Evolutionary conservation across 495 filamentous ascomycete genomes (phyloP).

Genomic region (Alectoria sarmentosa): DNA sequence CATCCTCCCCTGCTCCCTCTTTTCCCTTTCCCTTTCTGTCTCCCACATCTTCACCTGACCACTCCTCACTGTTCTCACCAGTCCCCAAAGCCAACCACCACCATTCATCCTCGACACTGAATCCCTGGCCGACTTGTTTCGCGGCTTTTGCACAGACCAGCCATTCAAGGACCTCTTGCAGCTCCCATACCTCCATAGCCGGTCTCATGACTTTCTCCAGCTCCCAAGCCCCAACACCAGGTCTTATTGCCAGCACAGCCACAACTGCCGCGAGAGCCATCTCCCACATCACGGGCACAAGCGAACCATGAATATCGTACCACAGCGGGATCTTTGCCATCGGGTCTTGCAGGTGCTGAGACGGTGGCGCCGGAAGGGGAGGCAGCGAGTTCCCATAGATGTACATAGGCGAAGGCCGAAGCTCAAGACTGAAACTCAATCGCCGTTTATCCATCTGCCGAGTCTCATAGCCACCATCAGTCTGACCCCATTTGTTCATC

Average conservation of each 20-base stretch:
- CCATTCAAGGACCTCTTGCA: slow-evolving; percentile 61
- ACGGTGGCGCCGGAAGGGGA: slow-evolving; percentile 31
- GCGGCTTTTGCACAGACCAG: slow-evolving; percentile 33
- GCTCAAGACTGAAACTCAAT: slow-evolving; percentile 54
- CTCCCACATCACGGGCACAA: slow-evolving; percentile 59
- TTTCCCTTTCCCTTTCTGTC: not conserved
- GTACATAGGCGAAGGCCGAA: slow-evolving; percentile 53
- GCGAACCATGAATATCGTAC: slow-evolving; percentile 65
- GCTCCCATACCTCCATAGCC: slow-evolving; percentile 60
- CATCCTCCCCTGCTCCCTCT: not conserved
- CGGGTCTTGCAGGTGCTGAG: slow-evolving; percentile 15
- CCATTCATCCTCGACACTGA: slow-evolving; percentile 50
- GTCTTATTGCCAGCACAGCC: slow-evolving; percentile 51
- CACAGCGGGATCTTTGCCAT: slow-evolving; percentile 60
- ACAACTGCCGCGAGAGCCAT: slow-evolving; percentile 52
- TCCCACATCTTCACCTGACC: not conserved
- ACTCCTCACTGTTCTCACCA: not conserved
- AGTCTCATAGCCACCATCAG: slow-evolving; percentile 63
- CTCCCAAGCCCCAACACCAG: slow-evolving; percentile 46
- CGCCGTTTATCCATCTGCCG: slow-evolving; percentile 59
- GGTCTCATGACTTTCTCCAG: slow-evolving; percentile 52
- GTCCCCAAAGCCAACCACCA: slow-evolving; percentile 53
- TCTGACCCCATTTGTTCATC: slow-evolving; percentile 63
- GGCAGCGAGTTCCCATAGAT: slow-evolving; percentile 51
- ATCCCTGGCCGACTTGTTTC: slow-evolving; percentile 35